Percentiles rank a stretch among this genome's conserved stretches.
These are phyloP conservation scores for Talaromyces liani DNA, from an alignment of 495 filamentous ascomycete genomes.

Conservation along the genomic window DNA sequence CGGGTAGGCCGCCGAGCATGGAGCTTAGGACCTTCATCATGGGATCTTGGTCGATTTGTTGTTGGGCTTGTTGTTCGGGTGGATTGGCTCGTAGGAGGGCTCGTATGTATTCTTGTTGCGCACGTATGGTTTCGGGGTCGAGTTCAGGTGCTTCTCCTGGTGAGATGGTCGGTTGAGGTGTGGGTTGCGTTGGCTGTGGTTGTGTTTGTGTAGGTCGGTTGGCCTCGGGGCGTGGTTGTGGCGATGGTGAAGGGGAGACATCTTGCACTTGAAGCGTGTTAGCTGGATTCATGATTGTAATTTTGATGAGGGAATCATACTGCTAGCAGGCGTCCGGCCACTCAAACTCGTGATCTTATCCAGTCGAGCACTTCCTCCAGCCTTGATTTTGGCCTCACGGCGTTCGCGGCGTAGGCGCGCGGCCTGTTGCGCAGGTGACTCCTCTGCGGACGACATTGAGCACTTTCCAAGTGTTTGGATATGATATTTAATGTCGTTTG, in stretches of 20 bases:
- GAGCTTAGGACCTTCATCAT: slow-evolving; percentile 56
- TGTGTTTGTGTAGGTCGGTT: neutral
- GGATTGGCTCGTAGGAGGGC: slow-evolving; percentile 30
- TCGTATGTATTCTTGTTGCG: slow-evolving; percentile 37
- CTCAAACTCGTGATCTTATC: slow-evolving; percentile 77
- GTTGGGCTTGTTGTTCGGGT: slow-evolving; percentile 27
- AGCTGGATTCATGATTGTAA: slow-evolving; percentile 7
- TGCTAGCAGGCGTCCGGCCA: slow-evolving; percentile 49
- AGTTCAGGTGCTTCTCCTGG: slow-evolving; percentile 6
- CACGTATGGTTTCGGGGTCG: slow-evolving; percentile 24
- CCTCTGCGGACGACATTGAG: slow-evolving; percentile 34
- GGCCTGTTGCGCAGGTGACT: slow-evolving; percentile 57
- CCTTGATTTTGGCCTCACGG: slow-evolving; percentile 82
- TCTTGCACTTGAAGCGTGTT: slow-evolving; percentile 23
- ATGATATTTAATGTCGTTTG: neutral
- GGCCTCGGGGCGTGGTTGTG: neutral
- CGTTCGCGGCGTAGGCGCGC: slow-evolving; percentile 83
- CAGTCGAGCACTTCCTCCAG: slow-evolving; percentile 69
- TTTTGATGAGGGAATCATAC: slow-evolving; percentile 18
- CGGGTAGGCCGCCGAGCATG: slow-evolving; percentile 43
- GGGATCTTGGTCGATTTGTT: slow-evolving; percentile 43
- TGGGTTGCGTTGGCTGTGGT: slow-evolving; percentile 14
- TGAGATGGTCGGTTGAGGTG: slow-evolving; percentile 22
- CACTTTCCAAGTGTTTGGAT: neutral
- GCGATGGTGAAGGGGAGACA: slow-evolving; percentile 22